phyloP scores from a whole-genome alignment of 768 basidiomycete genomes.

The Kwoniella dejecticola region DNA sequence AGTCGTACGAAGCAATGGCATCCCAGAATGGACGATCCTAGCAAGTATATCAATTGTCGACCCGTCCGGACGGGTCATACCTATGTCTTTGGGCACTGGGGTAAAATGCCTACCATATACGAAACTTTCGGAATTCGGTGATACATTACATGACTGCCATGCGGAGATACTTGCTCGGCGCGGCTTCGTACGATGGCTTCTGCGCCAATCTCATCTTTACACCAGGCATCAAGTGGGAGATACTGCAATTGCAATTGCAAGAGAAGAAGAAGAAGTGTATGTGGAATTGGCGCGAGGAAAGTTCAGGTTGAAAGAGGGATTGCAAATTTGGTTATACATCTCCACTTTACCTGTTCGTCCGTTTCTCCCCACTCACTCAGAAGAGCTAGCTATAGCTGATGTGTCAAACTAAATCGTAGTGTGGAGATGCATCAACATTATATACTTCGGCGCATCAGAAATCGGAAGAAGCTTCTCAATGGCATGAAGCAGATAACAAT shows the following conservation, averaged over 20 bases:
- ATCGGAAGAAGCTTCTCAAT: conserved; percentile 69
- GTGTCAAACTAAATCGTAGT: conserved; percentile 57
- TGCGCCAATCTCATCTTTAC: conserved; percentile 49
- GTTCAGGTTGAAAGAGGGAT: conserved; percentile 59
- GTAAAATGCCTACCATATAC: conserved; percentile 77
- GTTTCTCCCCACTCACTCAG: neutral
- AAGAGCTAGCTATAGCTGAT: neutral
- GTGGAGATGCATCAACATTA: conserved; percentile 85
- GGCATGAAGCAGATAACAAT: conserved; percentile 51
- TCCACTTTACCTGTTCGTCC: conserved; percentile 66
- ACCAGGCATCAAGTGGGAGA: neutral
- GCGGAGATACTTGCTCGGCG: conserved; percentile 89
- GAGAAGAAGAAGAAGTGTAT: conserved; percentile 10
- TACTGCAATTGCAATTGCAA: too few relatives aligned
- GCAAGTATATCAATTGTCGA: conserved; percentile 48
- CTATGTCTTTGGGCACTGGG: conserved; percentile 61
- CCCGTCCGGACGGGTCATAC: neutral
- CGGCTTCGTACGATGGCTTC: conserved; percentile 73
- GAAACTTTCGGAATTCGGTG: conserved; percentile 68
- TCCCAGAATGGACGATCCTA: conserved; percentile 56
- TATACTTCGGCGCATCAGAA: conserved; percentile 76
- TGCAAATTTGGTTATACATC: conserved; percentile 69
- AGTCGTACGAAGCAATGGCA: conserved; percentile 42
- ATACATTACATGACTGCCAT: conserved; percentile 83
- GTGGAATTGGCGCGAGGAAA: conserved; percentile 23